phyloP scores from a whole-genome alignment of 2,329 filamentous ascomycete genomes.

The Verticillium nonalfalfae region DNA sequence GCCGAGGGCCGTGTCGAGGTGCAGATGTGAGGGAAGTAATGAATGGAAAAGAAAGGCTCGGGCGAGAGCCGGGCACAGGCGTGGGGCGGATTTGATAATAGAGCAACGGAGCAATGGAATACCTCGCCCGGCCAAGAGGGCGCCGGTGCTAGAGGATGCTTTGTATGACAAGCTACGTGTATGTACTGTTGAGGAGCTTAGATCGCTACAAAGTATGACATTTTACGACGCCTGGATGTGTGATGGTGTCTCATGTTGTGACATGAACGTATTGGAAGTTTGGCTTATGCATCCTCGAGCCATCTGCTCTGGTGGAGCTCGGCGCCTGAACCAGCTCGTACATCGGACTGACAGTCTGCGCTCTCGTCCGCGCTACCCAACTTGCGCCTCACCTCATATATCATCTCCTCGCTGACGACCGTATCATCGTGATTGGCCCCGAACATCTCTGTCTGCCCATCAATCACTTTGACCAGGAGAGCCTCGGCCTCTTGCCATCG shows the following conservation, averaged over 20 bases:
- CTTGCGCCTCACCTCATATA: not conserved
- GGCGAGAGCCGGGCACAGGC: not conserved
- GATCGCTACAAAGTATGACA: not conserved
- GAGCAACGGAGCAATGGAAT: conserved; percentile 4
- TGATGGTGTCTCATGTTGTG: not conserved
- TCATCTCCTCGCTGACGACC: not conserved
- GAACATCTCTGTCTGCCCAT: not conserved
- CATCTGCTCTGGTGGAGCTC: not conserved
- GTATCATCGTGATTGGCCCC: not conserved
- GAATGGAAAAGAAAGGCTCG: not conserved
- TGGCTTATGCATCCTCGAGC: not conserved
- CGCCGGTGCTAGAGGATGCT: conserved; percentile 11
- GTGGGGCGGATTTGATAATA: conserved; percentile 2
- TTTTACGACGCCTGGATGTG: not conserved
- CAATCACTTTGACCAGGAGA: not conserved
- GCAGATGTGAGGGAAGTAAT: conserved; percentile 48
- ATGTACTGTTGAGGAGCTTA: conserved; percentile 11
- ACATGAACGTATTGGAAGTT: not conserved
- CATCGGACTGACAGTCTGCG: not conserved
- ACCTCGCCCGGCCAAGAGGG: not conserved
- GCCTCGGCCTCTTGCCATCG: not conserved
- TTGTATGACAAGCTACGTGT: conserved; percentile 29
- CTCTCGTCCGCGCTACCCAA: not conserved
- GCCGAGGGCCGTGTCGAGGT: conserved; percentile 87
- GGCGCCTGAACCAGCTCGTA: not conserved